phyloP scores from a whole-genome alignment of 2,329 filamentous ascomycete genomes.

The Trichoderma simmonsii region DNA sequence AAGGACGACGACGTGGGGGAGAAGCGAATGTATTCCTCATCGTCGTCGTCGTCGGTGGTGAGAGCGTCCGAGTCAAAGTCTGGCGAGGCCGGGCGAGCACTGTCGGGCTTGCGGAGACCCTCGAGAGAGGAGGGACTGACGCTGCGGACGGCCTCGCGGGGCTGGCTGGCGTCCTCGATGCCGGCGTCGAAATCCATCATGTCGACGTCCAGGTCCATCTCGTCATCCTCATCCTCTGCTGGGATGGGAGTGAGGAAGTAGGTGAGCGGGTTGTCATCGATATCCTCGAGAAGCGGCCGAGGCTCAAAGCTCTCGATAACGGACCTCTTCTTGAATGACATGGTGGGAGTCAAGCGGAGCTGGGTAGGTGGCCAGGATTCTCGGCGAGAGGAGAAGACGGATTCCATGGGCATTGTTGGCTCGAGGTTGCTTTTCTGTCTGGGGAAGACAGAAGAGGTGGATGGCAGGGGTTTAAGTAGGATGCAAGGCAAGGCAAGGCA shows the following conservation, averaged over 20 bases:
- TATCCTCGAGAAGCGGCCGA: constrained; percentile 45
- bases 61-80: constrained; percentile 42
- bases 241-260: constrained; percentile 55
- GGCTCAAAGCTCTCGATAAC: constrained; percentile 41
- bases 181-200: constrained; percentile 56
- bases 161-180: constrained; percentile 50
- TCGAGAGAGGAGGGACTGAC: constrained; percentile 56
- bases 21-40: constrained; percentile 51
- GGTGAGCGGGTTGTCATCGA: constrained; percentile 52
- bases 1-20: constrained; percentile 38
- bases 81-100: constrained; percentile 34
- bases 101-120: constrained; percentile 44
- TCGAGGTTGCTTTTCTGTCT: neutral
- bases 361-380: constrained; percentile 55
- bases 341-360: constrained; percentile 43
- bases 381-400: constrained; percentile 34
- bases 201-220: constrained; percentile 39
- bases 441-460: neutral
- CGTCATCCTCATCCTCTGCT: constrained; percentile 43
- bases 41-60: constrained; percentile 45
- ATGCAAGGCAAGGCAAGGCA: neutral
- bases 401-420: constrained; percentile 35
- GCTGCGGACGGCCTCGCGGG: constrained; percentile 48
- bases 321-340: constrained; percentile 29
- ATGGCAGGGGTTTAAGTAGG: constrained; percentile 7